These are phyloP conservation scores for Cladophialophora chaetospira DNA, from an alignment of 2,329 filamentous ascomycete genomes.

Conservation along the genomic window DNA sequence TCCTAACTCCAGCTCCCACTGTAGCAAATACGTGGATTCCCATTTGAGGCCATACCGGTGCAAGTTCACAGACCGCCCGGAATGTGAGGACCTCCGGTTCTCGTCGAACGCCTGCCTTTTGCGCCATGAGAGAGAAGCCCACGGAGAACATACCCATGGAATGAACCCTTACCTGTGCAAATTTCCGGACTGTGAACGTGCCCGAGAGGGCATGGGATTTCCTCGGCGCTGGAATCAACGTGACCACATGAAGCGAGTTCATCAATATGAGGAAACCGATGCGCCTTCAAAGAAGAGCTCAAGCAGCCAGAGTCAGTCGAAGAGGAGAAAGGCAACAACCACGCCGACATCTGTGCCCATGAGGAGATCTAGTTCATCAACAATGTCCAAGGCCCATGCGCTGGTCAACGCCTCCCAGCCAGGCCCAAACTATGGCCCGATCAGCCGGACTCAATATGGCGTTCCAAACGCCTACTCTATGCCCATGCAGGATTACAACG, in stretches of 20 bases:
- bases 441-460: constrained; percentile 21
- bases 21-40: constrained; percentile 94
- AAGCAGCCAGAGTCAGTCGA: constrained; percentile 21
- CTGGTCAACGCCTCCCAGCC: constrained; percentile 21
- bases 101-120: constrained; percentile 94
- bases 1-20: too few species aligned
- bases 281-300: constrained; percentile 27
- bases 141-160: constrained; percentile 92
- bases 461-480: constrained; percentile 17
- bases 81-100: constrained; percentile 84
- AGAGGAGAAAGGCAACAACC: constrained; percentile 23
- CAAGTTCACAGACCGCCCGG: constrained; percentile 64
- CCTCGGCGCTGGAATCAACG: constrained; percentile 93
- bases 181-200: constrained; percentile 83
- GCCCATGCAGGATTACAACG: constrained; percentile 19
- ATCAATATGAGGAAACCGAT: constrained; percentile 56
- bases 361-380: constrained; percentile 32
- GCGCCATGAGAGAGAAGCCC: constrained; percentile 91
- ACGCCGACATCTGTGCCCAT: constrained; percentile 29
- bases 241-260: constrained; percentile 96
- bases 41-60: constrained; percentile 96
- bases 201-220: constrained; percentile 81
- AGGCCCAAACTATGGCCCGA: constrained; percentile 15
- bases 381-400: constrained; percentile 23
- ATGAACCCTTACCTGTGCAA: constrained; percentile 89